Conservation (phyloP, 306 rosid genomes). For the Cotoneaster glaucophyllus region DNA sequence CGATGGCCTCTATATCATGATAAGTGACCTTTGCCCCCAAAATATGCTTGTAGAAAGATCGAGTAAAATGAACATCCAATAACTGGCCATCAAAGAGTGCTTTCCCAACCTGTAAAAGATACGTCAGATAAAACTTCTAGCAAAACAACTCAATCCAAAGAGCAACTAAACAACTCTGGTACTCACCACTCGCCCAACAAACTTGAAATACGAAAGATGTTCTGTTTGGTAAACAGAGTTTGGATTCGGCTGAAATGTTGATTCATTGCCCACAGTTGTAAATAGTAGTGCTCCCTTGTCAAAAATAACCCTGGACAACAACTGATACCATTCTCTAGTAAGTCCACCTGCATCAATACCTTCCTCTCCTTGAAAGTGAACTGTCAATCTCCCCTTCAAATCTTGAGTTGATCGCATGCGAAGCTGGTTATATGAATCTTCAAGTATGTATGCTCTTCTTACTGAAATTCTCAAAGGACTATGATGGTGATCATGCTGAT, state of each 20-base stretch:
- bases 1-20: slow-evolving; percentile 97
- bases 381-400: slow-evolving; percentile 91
- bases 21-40: slow-evolving; percentile 88
- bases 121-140: slow-evolving; percentile 17
- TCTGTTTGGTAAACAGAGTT: slow-evolving; percentile 95
- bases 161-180: slow-evolving; percentile 14
- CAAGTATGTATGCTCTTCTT: slow-evolving; percentile 90
- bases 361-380: slow-evolving; percentile 99
- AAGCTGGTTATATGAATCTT: slow-evolving; percentile 93
- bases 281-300: slow-evolving; percentile 95
- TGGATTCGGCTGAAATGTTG: slow-evolving; percentile 96
- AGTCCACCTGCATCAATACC: slow-evolving; percentile 99
- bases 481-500: slow-evolving; percentile 91
- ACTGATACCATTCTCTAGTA: slow-evolving; percentile 95
- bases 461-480: slow-evolving; percentile 90
- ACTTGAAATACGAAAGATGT: slow-evolving; percentile 94
- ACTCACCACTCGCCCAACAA: slow-evolving; percentile 98
- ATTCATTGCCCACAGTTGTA: slow-evolving; percentile 93
- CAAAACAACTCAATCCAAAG: background rate
- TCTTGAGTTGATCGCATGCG: slow-evolving; percentile 82
- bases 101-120: slow-evolving; percentile 74
- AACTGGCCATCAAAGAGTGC: slow-evolving; percentile 93
- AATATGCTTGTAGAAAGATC: slow-evolving; percentile 94
- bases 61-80: slow-evolving; percentile 94
- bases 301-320: slow-evolving; percentile 86